Percentiles rank a stretch among this genome's conserved stretches.
Evolutionary conservation across 257 asterid genomes (phyloP).

Genomic region (Solanum paucissectum): DNA sequence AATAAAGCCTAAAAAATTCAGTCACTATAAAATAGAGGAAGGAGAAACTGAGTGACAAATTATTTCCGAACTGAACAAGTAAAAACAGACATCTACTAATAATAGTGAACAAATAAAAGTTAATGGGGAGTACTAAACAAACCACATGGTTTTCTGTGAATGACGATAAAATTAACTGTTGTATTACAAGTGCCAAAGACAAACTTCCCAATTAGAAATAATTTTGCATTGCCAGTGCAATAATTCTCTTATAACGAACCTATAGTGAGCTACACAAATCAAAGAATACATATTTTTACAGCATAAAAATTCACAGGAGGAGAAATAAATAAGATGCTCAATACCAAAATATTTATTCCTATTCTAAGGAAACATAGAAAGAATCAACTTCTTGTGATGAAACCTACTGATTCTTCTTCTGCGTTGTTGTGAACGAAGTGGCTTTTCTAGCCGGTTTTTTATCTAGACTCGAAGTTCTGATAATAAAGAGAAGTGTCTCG

Average conservation of each 20-base stretch:
- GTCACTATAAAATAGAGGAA: too few species aligned
- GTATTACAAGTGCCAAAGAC: background rate
- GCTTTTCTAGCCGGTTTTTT: constrained; percentile 14
- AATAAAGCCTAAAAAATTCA: background rate
- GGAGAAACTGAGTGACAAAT: background rate
- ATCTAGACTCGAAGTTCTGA: constrained; percentile 40
- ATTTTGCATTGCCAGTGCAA: background rate
- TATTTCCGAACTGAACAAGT: background rate
- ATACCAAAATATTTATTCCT: background rate
- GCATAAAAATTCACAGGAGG: background rate
- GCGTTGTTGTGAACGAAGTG: constrained; percentile 11
- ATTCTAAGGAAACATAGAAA: background rate
- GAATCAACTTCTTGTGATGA: background rate
- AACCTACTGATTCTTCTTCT: constrained; percentile 16
- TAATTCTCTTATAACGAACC: background rate
- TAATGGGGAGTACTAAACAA: background rate
- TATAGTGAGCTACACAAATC: background rate
- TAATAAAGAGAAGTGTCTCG: constrained; percentile 73
- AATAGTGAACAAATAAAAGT: background rate
- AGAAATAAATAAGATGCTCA: background rate
- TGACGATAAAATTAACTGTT: background rate
- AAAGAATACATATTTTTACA: background rate
- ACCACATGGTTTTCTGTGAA: background rate
- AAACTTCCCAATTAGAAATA: background rate
- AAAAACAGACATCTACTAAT: too few species aligned